phyloP scores from a whole-genome alignment of 2,329 filamentous ascomycete species.

The Stagonosporopsis tanaceti region DNA sequence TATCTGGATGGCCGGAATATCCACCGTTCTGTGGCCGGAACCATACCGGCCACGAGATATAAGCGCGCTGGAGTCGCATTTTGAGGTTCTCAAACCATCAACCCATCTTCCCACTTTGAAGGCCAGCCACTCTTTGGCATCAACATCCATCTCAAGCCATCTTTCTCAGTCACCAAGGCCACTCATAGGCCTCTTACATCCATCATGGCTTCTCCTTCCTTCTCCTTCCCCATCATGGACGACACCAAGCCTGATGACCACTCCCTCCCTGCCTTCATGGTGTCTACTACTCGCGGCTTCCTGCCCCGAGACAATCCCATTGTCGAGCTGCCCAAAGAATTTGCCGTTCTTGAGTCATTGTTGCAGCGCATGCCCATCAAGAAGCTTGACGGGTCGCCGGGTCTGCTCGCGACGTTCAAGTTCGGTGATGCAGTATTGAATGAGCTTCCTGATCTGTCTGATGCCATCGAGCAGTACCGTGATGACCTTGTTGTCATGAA shows the following conservation, averaged over 20 bases:
- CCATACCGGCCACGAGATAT: slow-evolving; percentile 48
- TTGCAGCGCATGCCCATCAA: slow-evolving; percentile 81
- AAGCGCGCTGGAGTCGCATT: slow-evolving; percentile 36
- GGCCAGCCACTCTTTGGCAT: slow-evolving; percentile 7
- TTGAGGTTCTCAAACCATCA: slow-evolving; percentile 7
- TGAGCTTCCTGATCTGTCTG: slow-evolving; percentile 80
- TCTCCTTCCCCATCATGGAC: slow-evolving; percentile 67
- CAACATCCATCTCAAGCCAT: neutral
- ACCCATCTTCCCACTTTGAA: slow-evolving; percentile 10
- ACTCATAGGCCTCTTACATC: neutral
- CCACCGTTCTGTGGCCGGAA: slow-evolving; percentile 49
- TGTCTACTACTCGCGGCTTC: slow-evolving; percentile 77
- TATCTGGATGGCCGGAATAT: slow-evolving; percentile 44
- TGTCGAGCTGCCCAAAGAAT: slow-evolving; percentile 72
- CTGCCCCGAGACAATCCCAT: slow-evolving; percentile 66
- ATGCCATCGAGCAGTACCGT: slow-evolving; percentile 73
- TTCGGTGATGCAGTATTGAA: slow-evolving; percentile 77
- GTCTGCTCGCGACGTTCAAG: slow-evolving; percentile 76
- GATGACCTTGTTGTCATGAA: slow-evolving; percentile 81
- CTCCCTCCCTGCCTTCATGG: slow-evolving; percentile 77
- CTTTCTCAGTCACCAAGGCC: neutral
- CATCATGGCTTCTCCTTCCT: slow-evolving; percentile 53
- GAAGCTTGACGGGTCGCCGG: slow-evolving; percentile 75
- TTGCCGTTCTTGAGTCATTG: slow-evolving; percentile 74
- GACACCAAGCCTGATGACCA: slow-evolving; percentile 70